These are phyloP conservation scores for Chiua virens DNA, from an alignment of 768 basidiomycete genomes.

Conservation along the genomic window DNA sequence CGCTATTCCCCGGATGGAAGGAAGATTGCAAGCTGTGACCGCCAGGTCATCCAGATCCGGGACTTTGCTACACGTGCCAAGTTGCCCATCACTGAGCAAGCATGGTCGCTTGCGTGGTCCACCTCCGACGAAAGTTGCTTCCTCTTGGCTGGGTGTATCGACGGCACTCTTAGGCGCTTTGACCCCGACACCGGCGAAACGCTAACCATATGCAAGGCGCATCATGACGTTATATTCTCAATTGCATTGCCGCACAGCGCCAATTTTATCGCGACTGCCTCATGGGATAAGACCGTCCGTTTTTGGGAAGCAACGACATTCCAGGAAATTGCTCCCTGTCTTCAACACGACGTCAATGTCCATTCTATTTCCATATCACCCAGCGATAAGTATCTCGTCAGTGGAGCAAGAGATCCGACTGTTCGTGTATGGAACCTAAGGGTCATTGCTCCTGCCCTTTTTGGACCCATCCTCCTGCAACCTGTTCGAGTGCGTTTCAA, in stretches of 20 bases:
- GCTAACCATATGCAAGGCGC: conserved; percentile 4
- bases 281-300: no score
- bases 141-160: conserved; percentile 18
- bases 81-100: conserved; percentile 2
- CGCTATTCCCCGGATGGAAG: conserved; percentile 25
- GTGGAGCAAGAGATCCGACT: no score
- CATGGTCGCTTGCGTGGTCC: conserved; percentile 24
- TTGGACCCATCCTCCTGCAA: conserved; percentile 4
- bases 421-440: no score
- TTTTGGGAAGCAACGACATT: no score
- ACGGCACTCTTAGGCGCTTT: conserved; percentile 16
- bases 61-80: conserved; percentile 3
- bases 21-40: conserved; percentile 23
- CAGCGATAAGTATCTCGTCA: conserved; percentile 10
- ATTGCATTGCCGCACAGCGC: no score
- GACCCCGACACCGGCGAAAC: conserved; percentile 5
- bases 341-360: conserved; percentile 10
- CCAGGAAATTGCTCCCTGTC: no score
- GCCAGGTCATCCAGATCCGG: conserved; percentile 18
- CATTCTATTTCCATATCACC: conserved; percentile 18
- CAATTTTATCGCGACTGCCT: no score
- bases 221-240: conserved; percentile 19
- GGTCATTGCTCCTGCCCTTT: no score
- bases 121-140: conserved; percentile 3
- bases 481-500: conserved; percentile 14